A percentile compares a stretch with the other conserved stretches of the same genome.
These are phyloP conservation scores for Sarocladium strictum DNA, from an alignment of 2,329 filamentous ascomycete genomes.

Conservation along the genomic window DNA sequence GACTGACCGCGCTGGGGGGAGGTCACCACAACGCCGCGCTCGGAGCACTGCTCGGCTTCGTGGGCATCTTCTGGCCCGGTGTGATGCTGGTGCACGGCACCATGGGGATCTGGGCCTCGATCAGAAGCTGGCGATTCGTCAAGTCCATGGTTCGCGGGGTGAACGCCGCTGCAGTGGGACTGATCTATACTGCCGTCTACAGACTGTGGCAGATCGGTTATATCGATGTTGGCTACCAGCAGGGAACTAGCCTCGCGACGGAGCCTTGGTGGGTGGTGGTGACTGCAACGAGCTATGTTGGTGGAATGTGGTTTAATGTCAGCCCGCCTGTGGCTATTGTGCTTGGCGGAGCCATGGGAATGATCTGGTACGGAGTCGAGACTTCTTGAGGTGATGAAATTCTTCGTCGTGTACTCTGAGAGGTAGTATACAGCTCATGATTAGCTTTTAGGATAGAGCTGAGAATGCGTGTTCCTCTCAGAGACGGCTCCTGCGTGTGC, in stretches of 20 bases:
- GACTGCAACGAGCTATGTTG: slow-evolving; percentile 32
- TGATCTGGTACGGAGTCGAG: slow-evolving; percentile 20
- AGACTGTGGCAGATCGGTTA: slow-evolving; percentile 54
- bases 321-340: slow-evolving; percentile 23
- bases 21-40: slow-evolving; percentile 28
- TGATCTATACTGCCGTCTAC: slow-evolving; percentile 57
- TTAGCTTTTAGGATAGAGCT: too few species aligned
- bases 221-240: slow-evolving; percentile 36
- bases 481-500: too few species aligned
- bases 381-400: neutral
- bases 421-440: too few species aligned
- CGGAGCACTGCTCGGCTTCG: slow-evolving; percentile 39
- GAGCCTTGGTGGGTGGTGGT: slow-evolving; percentile 58
- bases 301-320: slow-evolving; percentile 23
- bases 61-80: slow-evolving; percentile 45
- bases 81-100: slow-evolving; percentile 38
- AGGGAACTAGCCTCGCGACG: slow-evolving; percentile 43
- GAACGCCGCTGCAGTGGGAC: slow-evolving; percentile 51
- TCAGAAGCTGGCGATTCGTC: slow-evolving; percentile 38
- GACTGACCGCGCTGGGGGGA: slow-evolving; percentile 35
- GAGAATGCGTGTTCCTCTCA: too few species aligned
- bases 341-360: slow-evolving; percentile 23
- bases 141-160: slow-evolving; percentile 36
- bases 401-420: too few species aligned
- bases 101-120: slow-evolving; percentile 45